Percentiles rank a stretch among this genome's conserved stretches.
phyloP scores from a whole-genome alignment of 345 rosid species.

The Linum lewisii region DNA sequence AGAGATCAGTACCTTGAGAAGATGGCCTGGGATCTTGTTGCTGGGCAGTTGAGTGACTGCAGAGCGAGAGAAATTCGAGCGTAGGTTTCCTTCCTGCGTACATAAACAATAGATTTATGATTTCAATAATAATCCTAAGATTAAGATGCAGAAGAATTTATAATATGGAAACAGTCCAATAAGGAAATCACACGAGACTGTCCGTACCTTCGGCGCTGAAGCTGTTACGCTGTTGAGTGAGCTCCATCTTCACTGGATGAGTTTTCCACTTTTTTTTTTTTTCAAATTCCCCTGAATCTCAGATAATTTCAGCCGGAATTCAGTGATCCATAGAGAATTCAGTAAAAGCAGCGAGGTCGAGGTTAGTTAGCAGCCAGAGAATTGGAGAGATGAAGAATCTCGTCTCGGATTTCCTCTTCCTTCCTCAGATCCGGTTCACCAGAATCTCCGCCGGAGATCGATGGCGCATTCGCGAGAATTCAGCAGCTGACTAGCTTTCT shows the following conservation, averaged over 20 bases:
- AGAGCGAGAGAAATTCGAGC: constrained; percentile 82
- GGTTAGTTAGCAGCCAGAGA: constrained; percentile 28
- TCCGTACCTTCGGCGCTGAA: constrained; percentile 74
- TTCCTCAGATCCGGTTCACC: neutral
- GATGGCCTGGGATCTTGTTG: constrained; percentile 54
- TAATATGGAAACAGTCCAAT: constrained; percentile 8
- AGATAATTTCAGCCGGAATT: neutral
- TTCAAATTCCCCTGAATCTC: neutral
- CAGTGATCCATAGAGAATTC: neutral
- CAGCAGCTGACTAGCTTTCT: neutral
- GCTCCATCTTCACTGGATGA: constrained; percentile 55
- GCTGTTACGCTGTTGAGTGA: constrained; percentile 57
- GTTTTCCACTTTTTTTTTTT: neutral
- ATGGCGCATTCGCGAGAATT: neutral
- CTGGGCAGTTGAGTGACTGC: constrained; percentile 53
- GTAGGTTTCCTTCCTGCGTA: constrained; percentile 73
- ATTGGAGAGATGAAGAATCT: constrained; percentile 10
- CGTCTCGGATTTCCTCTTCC: neutral
- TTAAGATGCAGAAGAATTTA: too few species aligned
- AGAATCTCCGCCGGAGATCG: neutral
- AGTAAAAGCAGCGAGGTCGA: neutral
- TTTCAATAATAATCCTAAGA: too few species aligned
- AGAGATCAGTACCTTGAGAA: constrained; percentile 54
- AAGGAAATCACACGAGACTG: too few species aligned
- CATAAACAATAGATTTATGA: neutral